Evolutionary conservation across 1,284 basidiomycete genomes (phyloP).

Genomic region (Coniferiporia sulphurascens): DNA sequence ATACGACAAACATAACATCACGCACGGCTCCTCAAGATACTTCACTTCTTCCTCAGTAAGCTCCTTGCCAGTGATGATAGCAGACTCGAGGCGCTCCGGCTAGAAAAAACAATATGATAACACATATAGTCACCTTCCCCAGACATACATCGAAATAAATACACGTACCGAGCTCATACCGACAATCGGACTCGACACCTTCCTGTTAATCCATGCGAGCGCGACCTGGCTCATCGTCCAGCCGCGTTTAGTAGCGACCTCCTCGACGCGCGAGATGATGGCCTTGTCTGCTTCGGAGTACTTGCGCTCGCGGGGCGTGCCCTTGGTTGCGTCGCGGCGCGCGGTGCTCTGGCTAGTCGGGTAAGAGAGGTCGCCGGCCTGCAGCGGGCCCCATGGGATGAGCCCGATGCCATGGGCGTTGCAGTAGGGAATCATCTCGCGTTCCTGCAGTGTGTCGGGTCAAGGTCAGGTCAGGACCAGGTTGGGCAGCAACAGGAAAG

Average conservation of each 20-base stretch:
- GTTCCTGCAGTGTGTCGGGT: conserved; percentile 30
- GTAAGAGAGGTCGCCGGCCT: conserved; percentile 35
- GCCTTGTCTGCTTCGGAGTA: conserved; percentile 28
- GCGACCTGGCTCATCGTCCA: conserved; percentile 40
- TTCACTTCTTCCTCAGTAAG: conserved; percentile 12
- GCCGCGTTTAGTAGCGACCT: conserved; percentile 33
- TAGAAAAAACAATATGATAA: neutral
- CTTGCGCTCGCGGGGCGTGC: conserved; percentile 27
- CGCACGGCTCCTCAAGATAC: conserved; percentile 16
- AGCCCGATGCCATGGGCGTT: conserved; percentile 41
- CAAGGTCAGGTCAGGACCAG: too few relatives aligned
- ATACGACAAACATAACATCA: neutral
- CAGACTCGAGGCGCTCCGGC: neutral
- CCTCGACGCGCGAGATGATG: conserved; percentile 39
- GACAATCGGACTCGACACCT: conserved; percentile 38
- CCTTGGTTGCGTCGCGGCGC: conserved; percentile 23
- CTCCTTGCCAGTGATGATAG: conserved; percentile 2
- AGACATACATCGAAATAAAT: neutral
- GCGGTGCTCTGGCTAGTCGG: conserved; percentile 29
- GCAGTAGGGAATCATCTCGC: conserved; percentile 44
- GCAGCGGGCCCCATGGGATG: conserved; percentile 37
- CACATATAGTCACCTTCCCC: too few relatives aligned
- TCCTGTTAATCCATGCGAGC: conserved; percentile 34
- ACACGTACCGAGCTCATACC: conserved; percentile 20
- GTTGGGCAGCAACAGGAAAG: too few relatives aligned